Conservation (phyloP, 169 alveolate species). For the Plasmodium vivax region DNA sequence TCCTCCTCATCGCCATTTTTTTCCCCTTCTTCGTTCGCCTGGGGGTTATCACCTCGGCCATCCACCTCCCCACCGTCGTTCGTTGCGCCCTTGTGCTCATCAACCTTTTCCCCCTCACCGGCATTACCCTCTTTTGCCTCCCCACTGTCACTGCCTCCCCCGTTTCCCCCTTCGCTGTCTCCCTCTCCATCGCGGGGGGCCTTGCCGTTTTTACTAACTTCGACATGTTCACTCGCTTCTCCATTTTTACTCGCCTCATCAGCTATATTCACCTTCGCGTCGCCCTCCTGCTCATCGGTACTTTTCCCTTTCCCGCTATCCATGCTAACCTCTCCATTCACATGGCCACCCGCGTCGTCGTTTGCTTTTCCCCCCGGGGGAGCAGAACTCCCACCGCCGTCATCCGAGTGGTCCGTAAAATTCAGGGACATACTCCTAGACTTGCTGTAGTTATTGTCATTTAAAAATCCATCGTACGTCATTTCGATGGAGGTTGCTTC, state of each 20-base stretch:
- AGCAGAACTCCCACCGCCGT: neutral
- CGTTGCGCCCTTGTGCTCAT: neutral
- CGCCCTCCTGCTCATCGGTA: neutral
- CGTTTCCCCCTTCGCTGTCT: neutral
- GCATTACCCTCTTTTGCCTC: neutral
- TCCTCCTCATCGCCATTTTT: neutral
- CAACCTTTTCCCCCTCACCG: neutral
- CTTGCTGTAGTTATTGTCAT: constrained; percentile 13
- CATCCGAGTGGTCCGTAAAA: constrained; percentile 30
- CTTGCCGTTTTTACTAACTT: neutral
- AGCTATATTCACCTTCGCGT: neutral
- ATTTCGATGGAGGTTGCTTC: constrained; percentile 23
- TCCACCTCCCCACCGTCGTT: neutral
- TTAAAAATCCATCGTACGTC: neutral
- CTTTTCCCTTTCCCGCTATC: neutral
- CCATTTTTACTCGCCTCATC: neutral
- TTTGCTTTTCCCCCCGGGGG: neutral
- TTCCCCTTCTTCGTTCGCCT: neutral
- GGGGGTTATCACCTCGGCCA: neutral
- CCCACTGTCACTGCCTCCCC: neutral
- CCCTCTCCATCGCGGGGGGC: neutral
- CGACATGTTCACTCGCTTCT: neutral
- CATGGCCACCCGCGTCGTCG: neutral
- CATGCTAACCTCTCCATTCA: neutral
- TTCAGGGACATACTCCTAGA: constrained; percentile 24